Base-by-base conservation (phyloP, 805 yeast genomes). In the Ogataea haglerorum region DNA sequence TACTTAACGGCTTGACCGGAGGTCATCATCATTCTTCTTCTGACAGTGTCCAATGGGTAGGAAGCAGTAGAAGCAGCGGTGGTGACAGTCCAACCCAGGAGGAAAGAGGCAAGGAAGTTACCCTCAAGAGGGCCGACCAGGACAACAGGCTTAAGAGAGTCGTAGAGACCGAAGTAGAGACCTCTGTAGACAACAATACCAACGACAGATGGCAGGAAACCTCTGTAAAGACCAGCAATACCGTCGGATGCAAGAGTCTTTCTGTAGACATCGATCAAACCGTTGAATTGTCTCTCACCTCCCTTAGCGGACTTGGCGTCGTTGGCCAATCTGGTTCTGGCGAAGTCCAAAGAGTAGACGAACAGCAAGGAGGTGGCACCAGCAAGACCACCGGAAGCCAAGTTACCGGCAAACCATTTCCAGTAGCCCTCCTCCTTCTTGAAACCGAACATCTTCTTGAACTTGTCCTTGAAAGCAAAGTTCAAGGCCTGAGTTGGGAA, bases 21-120 rank as follows among this genome's bases (percentile, higher is more conserved):
- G 62, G 97, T 89, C 97, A 89, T 89, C 97, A 89, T 89, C 97
- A 89, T 89, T 85, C 97, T 88, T 86, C 97, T 88, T 85, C 97
- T 90, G 68, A 89, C 89, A 67, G 97, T 89, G 76, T 89, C 97
- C 74, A 90, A 85, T 81, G 97, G 97, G 85, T 89, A 89, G 69
- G 96, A 88, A 69, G 95, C 95, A 57, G 96, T 88, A 61, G 96
- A 90, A 65, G 97, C 96, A 83, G 89, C 95, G 57, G 96, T 89
- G 73, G 97, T 89, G 65, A 89, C 96, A 72, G 80, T 78, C 97
- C 97, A 89, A 75, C 97, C 97, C 70, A 89, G 80, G 65, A 82
- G 70, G 95, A 89, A 89, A 63, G 96, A 84, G 63, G 96, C 96
- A 57, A 84, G 71, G 93, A 89, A 89, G 68, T 82, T 79, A 71